These are phyloP conservation scores for Capsicum pubescens DNA, from an alignment of 257 asterid genomes.

Conservation along the genomic window DNA sequence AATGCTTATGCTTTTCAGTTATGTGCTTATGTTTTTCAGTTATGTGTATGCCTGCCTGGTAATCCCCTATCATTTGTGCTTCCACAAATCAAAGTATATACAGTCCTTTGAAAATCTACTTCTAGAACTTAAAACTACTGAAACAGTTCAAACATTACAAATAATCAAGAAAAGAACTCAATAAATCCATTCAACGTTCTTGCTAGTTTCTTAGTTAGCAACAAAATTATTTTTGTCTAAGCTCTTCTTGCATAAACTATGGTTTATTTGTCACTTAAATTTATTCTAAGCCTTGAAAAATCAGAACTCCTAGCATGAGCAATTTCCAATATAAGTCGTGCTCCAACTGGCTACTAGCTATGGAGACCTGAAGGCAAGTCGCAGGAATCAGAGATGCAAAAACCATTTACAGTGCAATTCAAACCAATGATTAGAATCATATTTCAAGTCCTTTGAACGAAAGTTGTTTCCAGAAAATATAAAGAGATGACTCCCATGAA, in stretches of 20 bases:
- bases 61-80: neutral
- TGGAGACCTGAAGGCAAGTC: neutral
- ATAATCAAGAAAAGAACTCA: conserved; percentile 23
- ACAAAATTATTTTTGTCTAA: neutral
- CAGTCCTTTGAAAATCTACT: neutral
- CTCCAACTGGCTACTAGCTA: neutral
- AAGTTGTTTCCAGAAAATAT: neutral
- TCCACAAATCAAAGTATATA: conserved; percentile 25
- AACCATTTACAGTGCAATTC: conserved; percentile 1
- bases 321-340: neutral
- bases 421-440: conserved; percentile 25
- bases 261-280: neutral
- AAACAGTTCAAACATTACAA: conserved; percentile 1
- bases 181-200: conserved; percentile 1
- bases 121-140: conserved; percentile 21
- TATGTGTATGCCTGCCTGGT: neutral
- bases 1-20: neutral
- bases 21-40: neutral
- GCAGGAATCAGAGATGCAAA: conserved; percentile 1
- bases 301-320: neutral
- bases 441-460: conserved; percentile 20
- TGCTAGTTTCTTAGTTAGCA: conserved; percentile 14
- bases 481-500: neutral
- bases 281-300: conserved; percentile 1
- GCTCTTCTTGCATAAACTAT: conserved; percentile 25